A percentile compares a stretch with the other conserved stretches of the same genome.
phyloP scores from a whole-genome alignment of 1,139 yeast genomes.

The Sugiyamaella japonica region DNA sequence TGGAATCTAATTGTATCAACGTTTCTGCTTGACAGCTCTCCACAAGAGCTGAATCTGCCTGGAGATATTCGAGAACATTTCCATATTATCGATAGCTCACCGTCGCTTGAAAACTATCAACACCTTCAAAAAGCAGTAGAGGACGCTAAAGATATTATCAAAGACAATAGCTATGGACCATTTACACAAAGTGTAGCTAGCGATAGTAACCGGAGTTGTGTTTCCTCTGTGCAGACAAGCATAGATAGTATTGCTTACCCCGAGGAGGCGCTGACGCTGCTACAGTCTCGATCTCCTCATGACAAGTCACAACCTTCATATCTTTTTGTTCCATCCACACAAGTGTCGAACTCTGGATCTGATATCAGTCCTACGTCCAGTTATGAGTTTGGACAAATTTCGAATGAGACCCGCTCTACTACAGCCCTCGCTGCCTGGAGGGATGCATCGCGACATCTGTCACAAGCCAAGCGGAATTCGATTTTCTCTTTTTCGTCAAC shows the following conservation, averaged over 20 bases:
- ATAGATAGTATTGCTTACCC: no score
- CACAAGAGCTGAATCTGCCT: constrained; percentile 39
- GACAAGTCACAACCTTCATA: not conserved
- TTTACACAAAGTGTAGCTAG: constrained; percentile 25
- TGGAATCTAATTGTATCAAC: constrained; percentile 39
- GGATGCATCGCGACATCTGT: not conserved
- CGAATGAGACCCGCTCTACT: not conserved
- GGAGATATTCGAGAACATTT: constrained; percentile 39
- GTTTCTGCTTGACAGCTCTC: constrained; percentile 35
- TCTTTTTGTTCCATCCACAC: constrained; percentile 2
- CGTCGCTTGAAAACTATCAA: constrained; percentile 7
- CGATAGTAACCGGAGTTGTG: not conserved
- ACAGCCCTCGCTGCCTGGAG: not conserved
- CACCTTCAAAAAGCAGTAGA: constrained; percentile 31
- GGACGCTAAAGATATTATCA: constrained; percentile 37
- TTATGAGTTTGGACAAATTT: not conserved
- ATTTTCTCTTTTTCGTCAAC: not conserved
- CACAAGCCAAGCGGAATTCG: not conserved
- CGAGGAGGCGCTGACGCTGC: no score
- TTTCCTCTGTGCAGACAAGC: not conserved
- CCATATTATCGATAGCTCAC: constrained; percentile 28
- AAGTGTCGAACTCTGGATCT: not conserved
- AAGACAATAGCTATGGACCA: constrained; percentile 36
- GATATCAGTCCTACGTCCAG: constrained; percentile 3
- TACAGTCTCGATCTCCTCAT: no score